These are phyloP conservation scores for Talaromyces sp. DNA, from an alignment of 2,329 filamentous ascomycete genomes.

Conservation along the genomic window DNA sequence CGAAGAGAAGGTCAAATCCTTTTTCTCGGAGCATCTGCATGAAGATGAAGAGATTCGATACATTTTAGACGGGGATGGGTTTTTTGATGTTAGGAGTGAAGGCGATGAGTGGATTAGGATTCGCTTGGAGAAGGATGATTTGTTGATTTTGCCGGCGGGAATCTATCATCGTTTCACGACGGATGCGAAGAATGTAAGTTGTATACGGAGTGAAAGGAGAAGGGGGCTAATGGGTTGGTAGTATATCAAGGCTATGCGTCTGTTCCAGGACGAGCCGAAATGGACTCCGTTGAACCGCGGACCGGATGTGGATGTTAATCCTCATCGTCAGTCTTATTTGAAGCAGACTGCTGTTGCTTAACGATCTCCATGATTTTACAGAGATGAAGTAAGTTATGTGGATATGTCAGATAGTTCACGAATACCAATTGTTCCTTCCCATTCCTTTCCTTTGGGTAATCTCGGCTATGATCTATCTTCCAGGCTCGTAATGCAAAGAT, in stretches of 20 bases:
- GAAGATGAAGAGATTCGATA: constrained; percentile 99
- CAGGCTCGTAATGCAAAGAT: background rate
- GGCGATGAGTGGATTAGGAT: constrained; percentile 89
- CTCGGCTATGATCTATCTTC: background rate
- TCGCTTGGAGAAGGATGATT: constrained; percentile 75
- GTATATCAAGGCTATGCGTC: constrained; percentile 93
- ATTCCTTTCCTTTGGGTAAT: background rate
- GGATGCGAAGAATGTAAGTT: constrained; percentile 78
- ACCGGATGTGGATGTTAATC: constrained; percentile 73
- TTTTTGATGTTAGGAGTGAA: constrained; percentile 84
- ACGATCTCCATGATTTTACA: no score
- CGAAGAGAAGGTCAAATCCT: constrained; percentile 88
- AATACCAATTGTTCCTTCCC: background rate
- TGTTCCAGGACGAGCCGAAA: constrained; percentile 98
- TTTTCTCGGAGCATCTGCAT: constrained; percentile 94
- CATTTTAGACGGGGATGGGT: constrained; percentile 82
- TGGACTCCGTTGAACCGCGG: constrained; percentile 91
- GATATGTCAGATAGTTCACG: background rate
- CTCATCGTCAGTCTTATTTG: constrained; percentile 76
- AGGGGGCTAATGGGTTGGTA: constrained; percentile 38
- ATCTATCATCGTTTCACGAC: constrained; percentile 99
- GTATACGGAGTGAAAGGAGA: background rate
- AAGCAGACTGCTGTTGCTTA: constrained; percentile 27
- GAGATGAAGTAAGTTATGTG: background rate
- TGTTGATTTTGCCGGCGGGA: constrained; percentile 89